Conservation (phyloP, 2,329 filamentous ascomycete genomes). For the Fusarium tuaranense region DNA sequence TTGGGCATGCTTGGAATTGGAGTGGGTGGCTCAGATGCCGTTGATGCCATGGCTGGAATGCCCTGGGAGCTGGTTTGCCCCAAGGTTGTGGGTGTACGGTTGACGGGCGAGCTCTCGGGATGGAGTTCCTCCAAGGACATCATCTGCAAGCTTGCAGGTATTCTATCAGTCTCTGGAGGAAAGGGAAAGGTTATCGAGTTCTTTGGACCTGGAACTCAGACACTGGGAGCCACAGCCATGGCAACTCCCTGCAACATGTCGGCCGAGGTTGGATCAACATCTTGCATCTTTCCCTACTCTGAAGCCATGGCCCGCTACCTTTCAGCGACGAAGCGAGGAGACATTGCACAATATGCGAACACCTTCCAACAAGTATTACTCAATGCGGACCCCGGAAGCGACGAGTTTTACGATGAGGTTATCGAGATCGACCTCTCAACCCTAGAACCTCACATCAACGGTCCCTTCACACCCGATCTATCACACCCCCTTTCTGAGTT, state of each 20-base stretch:
- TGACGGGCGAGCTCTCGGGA: conserved; percentile 45
- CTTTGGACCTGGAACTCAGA: conserved; percentile 49
- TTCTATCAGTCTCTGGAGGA: conserved; percentile 49
- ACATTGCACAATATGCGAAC: conserved; percentile 28
- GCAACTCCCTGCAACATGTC: conserved; percentile 54
- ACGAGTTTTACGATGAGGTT: conserved; percentile 47
- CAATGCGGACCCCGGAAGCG: conserved; percentile 37
- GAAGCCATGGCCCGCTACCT: conserved; percentile 49
- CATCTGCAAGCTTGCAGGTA: conserved; percentile 51
- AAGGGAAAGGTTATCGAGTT: conserved; percentile 52
- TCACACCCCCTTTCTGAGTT: neutral
- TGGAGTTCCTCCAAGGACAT: conserved; percentile 52
- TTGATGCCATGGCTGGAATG: conserved; percentile 55
- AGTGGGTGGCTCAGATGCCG: conserved; percentile 59
- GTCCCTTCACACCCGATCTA: neutral
- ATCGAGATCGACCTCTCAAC: conserved; percentile 49
- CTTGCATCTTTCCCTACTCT: conserved; percentile 52
- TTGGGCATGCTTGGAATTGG: conserved; percentile 52
- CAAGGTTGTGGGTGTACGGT: conserved; percentile 47
- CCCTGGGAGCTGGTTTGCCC: conserved; percentile 51
- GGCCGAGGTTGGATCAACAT: conserved; percentile 52
- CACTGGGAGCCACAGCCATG: conserved; percentile 51
- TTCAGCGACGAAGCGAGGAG: conserved; percentile 42
- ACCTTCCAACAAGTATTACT: neutral
- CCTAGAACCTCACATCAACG: neutral